phyloP scores from a whole-genome alignment of 2,329 filamentous ascomycete species.

The Zymoseptoria ardabiliae region DNA sequence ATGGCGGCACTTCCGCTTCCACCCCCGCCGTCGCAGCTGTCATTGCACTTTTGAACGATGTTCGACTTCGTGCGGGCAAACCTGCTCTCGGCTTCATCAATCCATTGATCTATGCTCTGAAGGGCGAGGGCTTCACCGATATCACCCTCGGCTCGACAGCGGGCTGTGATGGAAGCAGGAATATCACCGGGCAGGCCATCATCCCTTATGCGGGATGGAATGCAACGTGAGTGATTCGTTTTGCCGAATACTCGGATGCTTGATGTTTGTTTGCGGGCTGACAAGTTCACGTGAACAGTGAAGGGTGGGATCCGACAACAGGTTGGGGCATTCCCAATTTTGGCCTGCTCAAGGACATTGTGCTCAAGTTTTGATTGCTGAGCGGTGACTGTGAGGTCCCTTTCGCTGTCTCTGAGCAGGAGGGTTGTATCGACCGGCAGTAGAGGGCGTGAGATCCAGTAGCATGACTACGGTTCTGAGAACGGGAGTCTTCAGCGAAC shows the following conservation, averaged over 20 bases:
- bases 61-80: slow-evolving; percentile 45
- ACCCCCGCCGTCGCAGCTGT: slow-evolving; percentile 52
- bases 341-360: slow-evolving; percentile 2
- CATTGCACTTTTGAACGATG: slow-evolving; percentile 57
- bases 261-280: too few relatives aligned
- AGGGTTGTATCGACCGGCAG: too few relatives aligned
- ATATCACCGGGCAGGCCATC: slow-evolving; percentile 10
- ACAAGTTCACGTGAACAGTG: neutral
- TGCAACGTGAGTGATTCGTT: slow-evolving; percentile 5
- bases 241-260: too few relatives aligned
- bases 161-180: slow-evolving; percentile 12
- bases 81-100: slow-evolving; percentile 47
- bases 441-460: too few relatives aligned
- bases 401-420: too few relatives aligned
- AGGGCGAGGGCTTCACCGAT: slow-evolving; percentile 42
- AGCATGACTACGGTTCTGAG: too few relatives aligned
- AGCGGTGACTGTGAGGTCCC: too few relatives aligned
- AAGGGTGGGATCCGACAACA: slow-evolving; percentile 20
- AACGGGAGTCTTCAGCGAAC: too few relatives aligned
- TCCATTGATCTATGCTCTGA: slow-evolving; percentile 47
- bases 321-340: slow-evolving; percentile 13
- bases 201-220: slow-evolving; percentile 20
- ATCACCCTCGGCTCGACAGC: slow-evolving; percentile 29
- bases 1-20: slow-evolving; percentile 45
- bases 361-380: too few relatives aligned